A percentile compares a stretch with the other conserved stretches of the same genome.
Conservation (phyloP, 345 rosid species). For the Mercurialis annua region DNA sequence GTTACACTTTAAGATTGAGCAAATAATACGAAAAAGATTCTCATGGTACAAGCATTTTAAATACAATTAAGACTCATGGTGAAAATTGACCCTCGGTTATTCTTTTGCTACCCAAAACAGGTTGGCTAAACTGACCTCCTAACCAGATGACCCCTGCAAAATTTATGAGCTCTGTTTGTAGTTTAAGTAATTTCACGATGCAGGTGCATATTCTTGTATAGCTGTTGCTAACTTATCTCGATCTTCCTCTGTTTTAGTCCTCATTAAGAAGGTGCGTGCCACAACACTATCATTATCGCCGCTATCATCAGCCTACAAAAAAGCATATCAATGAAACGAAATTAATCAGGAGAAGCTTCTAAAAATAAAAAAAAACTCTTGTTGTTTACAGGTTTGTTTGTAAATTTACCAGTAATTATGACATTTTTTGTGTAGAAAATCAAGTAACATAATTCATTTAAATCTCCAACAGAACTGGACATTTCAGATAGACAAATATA, state of each 20-base stretch:
- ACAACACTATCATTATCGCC: constrained; percentile 39
- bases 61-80: constrained; percentile 19
- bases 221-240: constrained; percentile 68
- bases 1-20: background rate
- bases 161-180: constrained; percentile 8
- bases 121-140: constrained; percentile 18
- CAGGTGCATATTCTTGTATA: constrained; percentile 79
- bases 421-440: no score
- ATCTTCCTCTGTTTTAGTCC: constrained; percentile 72
- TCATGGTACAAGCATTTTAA: constrained; percentile 26
- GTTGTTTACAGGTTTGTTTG: no score
- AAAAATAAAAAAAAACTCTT: no score
- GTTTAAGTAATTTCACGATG: constrained; percentile 34
- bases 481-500: no score
- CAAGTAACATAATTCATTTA: no score
- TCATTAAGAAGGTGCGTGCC: constrained; percentile 77
- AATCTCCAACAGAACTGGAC: no score
- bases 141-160: constrained; percentile 19
- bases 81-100: constrained; percentile 23
- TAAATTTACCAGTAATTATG: no score
- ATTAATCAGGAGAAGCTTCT: no score
- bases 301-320: constrained; percentile 56
- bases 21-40: constrained; percentile 9
- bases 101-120: constrained; percentile 11
- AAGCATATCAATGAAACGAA: no score